A percentile compares a stretch with the other conserved stretches of the same genome.
These are phyloP conservation scores for Colletotrichum siamense DNA, from an alignment of 2,329 filamentous ascomycete species.

Conservation along the genomic window DNA sequence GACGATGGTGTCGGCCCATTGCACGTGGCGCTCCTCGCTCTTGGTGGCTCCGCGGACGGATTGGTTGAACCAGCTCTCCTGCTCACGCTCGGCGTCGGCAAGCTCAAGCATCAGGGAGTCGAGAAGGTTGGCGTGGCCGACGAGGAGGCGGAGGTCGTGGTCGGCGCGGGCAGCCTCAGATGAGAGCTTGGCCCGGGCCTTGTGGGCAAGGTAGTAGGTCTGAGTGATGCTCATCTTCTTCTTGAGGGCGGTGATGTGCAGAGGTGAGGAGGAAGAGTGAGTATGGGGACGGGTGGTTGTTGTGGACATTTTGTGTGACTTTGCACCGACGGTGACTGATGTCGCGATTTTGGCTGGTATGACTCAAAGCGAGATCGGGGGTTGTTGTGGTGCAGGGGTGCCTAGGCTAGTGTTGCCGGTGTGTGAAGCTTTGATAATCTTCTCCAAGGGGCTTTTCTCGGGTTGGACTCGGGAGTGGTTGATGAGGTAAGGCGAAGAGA, in stretches of 20 bases:
- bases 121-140: slow-evolving; percentile 97
- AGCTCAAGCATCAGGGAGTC: slow-evolving; percentile 93
- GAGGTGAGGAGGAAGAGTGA: slow-evolving; percentile 42
- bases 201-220: slow-evolving; percentile 98
- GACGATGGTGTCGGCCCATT: slow-evolving; percentile 83
- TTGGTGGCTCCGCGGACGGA: slow-evolving; percentile 76
- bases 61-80: slow-evolving; percentile 98
- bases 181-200: slow-evolving; percentile 94
- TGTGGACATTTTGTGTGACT: slow-evolving; percentile 36
- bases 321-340: slow-evolving; percentile 20
- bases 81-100: slow-evolving; percentile 91
- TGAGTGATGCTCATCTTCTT: slow-evolving; percentile 97
- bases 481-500: background rate
- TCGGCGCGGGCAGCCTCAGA: slow-evolving; percentile 88
- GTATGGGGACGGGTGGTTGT: slow-evolving; percentile 30
- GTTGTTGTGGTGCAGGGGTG: slow-evolving; percentile 16
- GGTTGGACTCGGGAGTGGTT: background rate
- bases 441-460: background rate
- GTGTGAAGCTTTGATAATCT: slow-evolving; percentile 14
- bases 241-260: slow-evolving; percentile 41
- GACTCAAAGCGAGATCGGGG: slow-evolving; percentile 23
- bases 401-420: slow-evolving; percentile 17
- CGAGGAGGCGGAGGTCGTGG: slow-evolving; percentile 92
- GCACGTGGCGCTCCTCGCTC: slow-evolving; percentile 70
- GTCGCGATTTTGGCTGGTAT: slow-evolving; percentile 21